A percentile compares a stretch with the other conserved stretches of the same genome.
phyloP scores from a whole-genome alignment of 2,329 filamentous ascomycete species.

The Diaporthe sp. region DNA sequence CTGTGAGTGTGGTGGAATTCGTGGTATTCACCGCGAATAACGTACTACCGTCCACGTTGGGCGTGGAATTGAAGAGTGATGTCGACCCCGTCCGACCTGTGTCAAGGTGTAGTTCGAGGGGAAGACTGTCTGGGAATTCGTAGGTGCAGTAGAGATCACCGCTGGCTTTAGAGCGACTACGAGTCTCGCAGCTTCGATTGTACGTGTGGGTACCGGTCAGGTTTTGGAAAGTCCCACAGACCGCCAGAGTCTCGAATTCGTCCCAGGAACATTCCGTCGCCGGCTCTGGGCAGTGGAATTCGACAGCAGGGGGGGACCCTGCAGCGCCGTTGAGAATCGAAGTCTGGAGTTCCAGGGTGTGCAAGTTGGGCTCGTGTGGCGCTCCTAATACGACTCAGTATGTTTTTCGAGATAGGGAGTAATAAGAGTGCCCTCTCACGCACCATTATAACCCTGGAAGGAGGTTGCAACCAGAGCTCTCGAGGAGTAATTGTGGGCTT shows the following conservation, averaged over 20 bases:
- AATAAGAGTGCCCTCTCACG: background rate
- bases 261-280: background rate
- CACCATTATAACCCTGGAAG: background rate
- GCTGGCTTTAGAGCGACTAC: too few species aligned
- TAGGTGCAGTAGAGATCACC: background rate
- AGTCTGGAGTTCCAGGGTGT: background rate
- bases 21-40: background rate
- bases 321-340: background rate
- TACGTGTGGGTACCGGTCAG: background rate
- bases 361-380: background rate
- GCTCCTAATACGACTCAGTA: background rate
- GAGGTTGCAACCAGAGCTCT: background rate
- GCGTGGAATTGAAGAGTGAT: background rate
- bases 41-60: background rate
- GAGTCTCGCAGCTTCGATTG: background rate
- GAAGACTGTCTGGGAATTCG: background rate
- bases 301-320: background rate
- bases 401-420: too few species aligned
- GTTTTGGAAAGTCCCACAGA: background rate
- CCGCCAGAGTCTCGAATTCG: background rate
- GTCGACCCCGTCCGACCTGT: background rate
- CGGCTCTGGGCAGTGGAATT: constrained; percentile 3
- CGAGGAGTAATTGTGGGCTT: background rate
- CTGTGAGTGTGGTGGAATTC: background rate
- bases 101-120: background rate